Conservation (phyloP, 148 eudicot genomes). For the Amaranthus cruentus region DNA sequence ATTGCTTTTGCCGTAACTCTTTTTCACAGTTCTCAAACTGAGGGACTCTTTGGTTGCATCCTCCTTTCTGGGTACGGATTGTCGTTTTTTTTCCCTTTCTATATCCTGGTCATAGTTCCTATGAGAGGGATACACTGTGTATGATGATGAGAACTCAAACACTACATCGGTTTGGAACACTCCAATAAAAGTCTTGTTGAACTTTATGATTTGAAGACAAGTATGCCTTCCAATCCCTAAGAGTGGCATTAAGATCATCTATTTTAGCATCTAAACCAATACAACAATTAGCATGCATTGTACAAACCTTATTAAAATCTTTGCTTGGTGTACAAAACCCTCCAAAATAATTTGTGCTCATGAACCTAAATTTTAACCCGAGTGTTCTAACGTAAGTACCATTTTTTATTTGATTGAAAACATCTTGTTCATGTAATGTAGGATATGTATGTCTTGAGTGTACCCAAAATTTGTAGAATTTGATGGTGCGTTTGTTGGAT, state of each 20-base stretch:
- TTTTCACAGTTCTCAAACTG: no score
- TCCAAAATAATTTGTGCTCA: conserved; percentile 47
- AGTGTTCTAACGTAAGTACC: conserved; percentile 24
- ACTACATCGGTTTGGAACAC: conserved; percentile 35
- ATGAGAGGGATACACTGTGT: no score
- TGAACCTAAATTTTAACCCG: conserved; percentile 40
- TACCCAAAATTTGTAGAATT: conserved; percentile 54
- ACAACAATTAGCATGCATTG: conserved; percentile 35
- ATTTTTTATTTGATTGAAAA: conserved; percentile 38
- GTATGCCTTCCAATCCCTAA: conserved; percentile 54
- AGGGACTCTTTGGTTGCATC: no score
- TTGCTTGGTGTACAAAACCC: conserved; percentile 62
- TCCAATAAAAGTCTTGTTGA: conserved; percentile 27
- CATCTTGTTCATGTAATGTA: conserved; percentile 49
- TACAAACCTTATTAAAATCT: no score
- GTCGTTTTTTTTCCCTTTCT: no score
- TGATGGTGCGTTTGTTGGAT: conserved; percentile 11
- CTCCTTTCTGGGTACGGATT: no score
- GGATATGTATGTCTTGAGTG: conserved; percentile 29
- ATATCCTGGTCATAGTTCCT: no score
- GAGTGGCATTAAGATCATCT: conserved; percentile 38
- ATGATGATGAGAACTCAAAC: no score
- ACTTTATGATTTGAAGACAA: conserved; percentile 16
- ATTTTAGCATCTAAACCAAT: conserved; percentile 40
- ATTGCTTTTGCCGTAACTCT: no score